phyloP scores from a whole-genome alignment of 306 rosid genomes.

The Hippophae tibetana region DNA sequence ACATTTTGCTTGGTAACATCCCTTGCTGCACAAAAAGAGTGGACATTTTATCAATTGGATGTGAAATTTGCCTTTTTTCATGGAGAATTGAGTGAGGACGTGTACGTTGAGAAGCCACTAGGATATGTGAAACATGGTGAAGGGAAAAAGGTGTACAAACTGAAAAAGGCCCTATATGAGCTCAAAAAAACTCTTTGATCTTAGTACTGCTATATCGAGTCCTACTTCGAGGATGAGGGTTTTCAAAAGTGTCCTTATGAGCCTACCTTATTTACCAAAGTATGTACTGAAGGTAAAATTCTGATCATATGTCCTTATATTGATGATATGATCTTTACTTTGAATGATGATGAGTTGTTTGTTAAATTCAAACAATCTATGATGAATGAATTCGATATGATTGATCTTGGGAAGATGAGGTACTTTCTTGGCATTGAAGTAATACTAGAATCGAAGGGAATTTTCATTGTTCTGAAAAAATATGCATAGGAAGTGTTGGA shows the following conservation, averaged over 20 bases:
- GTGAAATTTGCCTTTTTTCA: not conserved
- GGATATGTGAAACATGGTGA: not conserved
- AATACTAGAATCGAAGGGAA: too few relatives aligned
- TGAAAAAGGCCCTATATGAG: not conserved
- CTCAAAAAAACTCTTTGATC: not conserved
- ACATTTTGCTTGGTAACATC: not conserved
- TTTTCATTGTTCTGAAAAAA: too few relatives aligned
- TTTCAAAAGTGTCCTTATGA: too few relatives aligned
- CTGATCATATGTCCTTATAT: too few relatives aligned
- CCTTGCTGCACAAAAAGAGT: too few relatives aligned
- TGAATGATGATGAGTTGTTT: too few relatives aligned
- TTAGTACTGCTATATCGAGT: not conserved
- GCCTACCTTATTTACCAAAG: too few relatives aligned
- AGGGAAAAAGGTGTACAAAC: not conserved
- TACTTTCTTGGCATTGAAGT: too few relatives aligned
- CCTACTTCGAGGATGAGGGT: not conserved
- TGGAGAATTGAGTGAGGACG: not conserved
- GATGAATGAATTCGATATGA: constrained; percentile 11
- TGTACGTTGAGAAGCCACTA: not conserved
- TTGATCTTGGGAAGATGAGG: too few relatives aligned
- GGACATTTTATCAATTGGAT: not conserved
- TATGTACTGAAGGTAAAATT: too few relatives aligned
- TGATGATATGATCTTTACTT: too few relatives aligned
- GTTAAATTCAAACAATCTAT: not conserved
- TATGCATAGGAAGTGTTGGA: too few relatives aligned